Percentiles rank a stretch among this genome's conserved stretches.
Conservation (phyloP, 768 basidiomycete species). For the Kwoniella bestiolae region DNA sequence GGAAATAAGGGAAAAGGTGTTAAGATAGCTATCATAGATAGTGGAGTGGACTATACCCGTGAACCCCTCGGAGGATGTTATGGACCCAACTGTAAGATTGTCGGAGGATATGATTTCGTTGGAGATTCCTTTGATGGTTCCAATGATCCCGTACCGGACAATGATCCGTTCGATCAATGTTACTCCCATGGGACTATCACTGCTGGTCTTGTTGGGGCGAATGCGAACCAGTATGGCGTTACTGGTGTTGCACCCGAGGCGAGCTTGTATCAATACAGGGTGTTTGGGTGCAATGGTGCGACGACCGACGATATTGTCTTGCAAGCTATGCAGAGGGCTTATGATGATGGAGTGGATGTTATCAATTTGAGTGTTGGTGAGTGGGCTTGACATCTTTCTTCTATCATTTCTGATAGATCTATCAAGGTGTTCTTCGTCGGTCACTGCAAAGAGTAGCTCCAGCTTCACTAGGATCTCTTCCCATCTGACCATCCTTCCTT, state of each 20-base stretch:
- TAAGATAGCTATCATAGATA: conserved; percentile 67
- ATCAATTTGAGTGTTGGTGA: conserved; percentile 70
- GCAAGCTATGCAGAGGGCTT: conserved; percentile 62
- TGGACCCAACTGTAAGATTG: conserved; percentile 55
- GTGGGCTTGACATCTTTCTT: background rate
- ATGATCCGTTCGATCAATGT: conserved; percentile 55
- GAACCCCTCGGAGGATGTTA: conserved; percentile 57
- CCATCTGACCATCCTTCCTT: background rate
- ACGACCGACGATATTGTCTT: conserved; percentile 58
- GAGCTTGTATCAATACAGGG: conserved; percentile 61
- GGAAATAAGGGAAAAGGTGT: conserved; percentile 69
- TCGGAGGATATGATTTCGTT: conserved; percentile 57
- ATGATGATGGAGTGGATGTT: conserved; percentile 66
- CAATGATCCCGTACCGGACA: conserved; percentile 46
- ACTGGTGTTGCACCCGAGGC: conserved; percentile 72
- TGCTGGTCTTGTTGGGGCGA: conserved; percentile 60
- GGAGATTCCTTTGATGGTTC: conserved; percentile 49
- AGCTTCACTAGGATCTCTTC: background rate
- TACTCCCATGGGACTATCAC: conserved; percentile 56
- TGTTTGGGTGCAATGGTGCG: conserved; percentile 67
- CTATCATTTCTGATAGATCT: no score
- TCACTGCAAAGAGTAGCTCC: no score
- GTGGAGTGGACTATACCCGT: conserved; percentile 54
- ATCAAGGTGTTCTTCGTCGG: no score
- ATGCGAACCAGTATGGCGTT: conserved; percentile 66